Base-by-base conservation (phyloP, 208 protist species). In the Acanthamoeba lugdunensis region DNA sequence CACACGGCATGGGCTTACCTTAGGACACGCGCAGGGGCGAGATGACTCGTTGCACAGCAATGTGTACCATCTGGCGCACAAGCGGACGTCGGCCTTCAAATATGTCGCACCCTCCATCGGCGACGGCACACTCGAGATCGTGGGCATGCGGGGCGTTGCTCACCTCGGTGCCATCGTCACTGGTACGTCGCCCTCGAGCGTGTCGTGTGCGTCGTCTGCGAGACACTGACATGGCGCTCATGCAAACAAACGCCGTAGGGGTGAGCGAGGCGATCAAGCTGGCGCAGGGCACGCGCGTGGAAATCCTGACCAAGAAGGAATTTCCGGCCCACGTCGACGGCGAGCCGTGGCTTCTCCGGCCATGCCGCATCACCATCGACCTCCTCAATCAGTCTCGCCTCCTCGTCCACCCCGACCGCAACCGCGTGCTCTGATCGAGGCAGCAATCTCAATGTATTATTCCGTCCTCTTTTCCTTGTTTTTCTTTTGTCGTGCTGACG, bases 91-190 rank as follows among this genome's bases (percentile, higher is more conserved):
- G 23, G 48, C 77, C 6, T 85, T 37, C 77, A 25, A 11, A 9
- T 85, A 48, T 1, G 85, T 90, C 21, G 16, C 61, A 8, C 85
- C 85, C 54, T 9, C 85, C 9, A 71, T 90, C 45, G 54, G 85
- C 45, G 89, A 93, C 45, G 89, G 89, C 37, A 41, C 65, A 9
- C 69, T 93, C 50, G 89, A 93, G 45, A 18, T 93, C 4, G 69
- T 93, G 25, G 89, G 89, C 63, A 75, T 93, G 89, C 25, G 52
- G 7, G 71, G 71, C 14, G 69, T 93, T 6, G 61, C 89, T 18
- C 89, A 93, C 89, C 69, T 93, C 8, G 89, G 89, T 0, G 69
- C 89, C 16, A 93, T 93, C 89, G 54, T 58, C 18, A 93, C 89
- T 25, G 67, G 71, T 65, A 13, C 3, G 67, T 9, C 4, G 28